These are phyloP conservation scores for Backusella circina DNA, from an alignment of 192 early-diverging fungal genomes.

Conservation along the genomic window DNA sequence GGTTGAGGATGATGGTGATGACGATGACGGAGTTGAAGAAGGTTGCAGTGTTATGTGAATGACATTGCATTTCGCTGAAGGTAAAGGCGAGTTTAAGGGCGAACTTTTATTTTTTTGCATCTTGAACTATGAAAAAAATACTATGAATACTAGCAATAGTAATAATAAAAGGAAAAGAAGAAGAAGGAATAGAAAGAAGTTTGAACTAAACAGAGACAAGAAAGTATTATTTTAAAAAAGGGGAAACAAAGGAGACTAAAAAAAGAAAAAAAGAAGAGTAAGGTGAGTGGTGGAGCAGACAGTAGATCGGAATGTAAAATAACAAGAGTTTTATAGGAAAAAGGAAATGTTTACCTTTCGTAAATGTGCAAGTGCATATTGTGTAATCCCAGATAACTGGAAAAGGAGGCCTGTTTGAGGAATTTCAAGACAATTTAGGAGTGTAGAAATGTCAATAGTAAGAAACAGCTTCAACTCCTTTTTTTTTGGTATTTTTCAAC, in stretches of 20 bases:
- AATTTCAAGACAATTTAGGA: background rate
- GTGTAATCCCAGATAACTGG: background rate
- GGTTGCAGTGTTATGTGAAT: constrained; percentile 6
- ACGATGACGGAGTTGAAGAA: background rate
- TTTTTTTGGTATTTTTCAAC: background rate
- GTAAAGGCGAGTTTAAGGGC: constrained; percentile 5
- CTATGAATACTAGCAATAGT: background rate
- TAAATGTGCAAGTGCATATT: background rate
- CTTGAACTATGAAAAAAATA: background rate
- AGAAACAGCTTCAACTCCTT: background rate
- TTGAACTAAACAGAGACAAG: background rate
- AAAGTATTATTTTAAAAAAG: background rate
- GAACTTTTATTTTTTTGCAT: background rate
- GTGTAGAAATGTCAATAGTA: background rate
- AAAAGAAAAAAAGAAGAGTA: constrained; percentile 2
- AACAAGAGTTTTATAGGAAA: background rate
- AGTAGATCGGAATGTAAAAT: background rate
- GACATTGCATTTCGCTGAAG: background rate
- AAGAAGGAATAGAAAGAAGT: background rate
- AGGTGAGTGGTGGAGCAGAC: background rate
- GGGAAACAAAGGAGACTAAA: background rate
- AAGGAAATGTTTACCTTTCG: background rate
- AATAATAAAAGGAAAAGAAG: background rate
- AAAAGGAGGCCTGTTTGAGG: background rate
- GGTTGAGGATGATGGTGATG: background rate